phyloP scores from a whole-genome alignment of 163 green algal genomes.

The Volvox carteri region DNA sequence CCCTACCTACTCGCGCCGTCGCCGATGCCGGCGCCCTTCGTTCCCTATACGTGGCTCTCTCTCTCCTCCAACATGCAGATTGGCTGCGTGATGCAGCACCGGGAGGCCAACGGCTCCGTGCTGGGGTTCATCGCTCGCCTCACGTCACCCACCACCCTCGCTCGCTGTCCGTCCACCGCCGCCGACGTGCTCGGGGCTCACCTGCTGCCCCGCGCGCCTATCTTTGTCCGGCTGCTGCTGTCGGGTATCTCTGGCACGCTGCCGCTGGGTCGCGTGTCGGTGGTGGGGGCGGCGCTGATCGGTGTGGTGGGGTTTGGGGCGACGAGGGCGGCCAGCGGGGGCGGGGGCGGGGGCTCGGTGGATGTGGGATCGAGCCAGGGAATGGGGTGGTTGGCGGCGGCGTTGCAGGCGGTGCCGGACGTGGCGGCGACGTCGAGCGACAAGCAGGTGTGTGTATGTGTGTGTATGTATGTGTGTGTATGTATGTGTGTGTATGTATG shows the following conservation, averaged over 20 bases:
- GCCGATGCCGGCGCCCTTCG: too few relatives aligned
- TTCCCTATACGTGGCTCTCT: too few relatives aligned
- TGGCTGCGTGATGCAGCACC: conserved; percentile 72
- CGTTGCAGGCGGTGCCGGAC: conserved; percentile 69
- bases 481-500: too few relatives aligned
- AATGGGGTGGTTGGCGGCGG: conserved; percentile 70
- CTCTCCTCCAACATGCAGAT: conserved; percentile 65
- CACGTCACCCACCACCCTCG: conserved; percentile 57
- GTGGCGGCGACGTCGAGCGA: conserved; percentile 62
- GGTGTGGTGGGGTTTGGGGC: conserved; percentile 28
- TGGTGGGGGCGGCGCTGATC: conserved; percentile 19
- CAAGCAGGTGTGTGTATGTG: conserved; percentile 60
- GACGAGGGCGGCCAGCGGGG: background rate
- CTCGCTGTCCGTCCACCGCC: conserved; percentile 48
- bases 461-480: too few relatives aligned
- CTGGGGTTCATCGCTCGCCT: conserved; percentile 66
- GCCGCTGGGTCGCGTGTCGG: conserved; percentile 33
- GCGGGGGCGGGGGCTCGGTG: background rate
- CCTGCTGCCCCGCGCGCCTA: conserved; percentile 59
- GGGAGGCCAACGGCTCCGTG: conserved; percentile 79
- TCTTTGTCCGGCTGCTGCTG: conserved; percentile 50
- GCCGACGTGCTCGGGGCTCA: conserved; percentile 63
- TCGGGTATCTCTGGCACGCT: conserved; percentile 9
- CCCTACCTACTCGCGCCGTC: too few relatives aligned
- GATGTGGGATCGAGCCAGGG: conserved; percentile 5